A percentile compares a stretch with the other conserved stretches of the same genome.
phyloP scores from a whole-genome alignment of 176 grass and related monocot species.

The Areca catechu region DNA sequence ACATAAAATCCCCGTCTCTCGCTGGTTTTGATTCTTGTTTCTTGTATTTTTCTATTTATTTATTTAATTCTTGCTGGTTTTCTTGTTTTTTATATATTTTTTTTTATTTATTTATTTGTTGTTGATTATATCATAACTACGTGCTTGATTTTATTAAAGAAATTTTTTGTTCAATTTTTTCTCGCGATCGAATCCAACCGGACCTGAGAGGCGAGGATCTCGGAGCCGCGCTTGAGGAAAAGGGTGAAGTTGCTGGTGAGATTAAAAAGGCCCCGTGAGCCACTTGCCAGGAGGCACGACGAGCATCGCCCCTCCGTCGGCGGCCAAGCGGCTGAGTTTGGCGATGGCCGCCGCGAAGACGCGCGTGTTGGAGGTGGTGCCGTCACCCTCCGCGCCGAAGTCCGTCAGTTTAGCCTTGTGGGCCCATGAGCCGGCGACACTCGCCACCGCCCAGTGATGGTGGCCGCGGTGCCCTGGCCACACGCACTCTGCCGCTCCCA shows the following conservation, averaged over 20 bases:
- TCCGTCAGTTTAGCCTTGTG: slow-evolving; percentile 55
- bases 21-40: no score
- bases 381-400: slow-evolving; percentile 73
- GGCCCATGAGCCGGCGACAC: slow-evolving; percentile 27
- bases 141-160: no score
- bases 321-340: slow-evolving; percentile 25
- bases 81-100: no score
- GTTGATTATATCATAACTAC: no score
- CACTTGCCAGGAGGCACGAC: slow-evolving; percentile 57
- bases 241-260: slow-evolving; percentile 96
- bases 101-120: no score
- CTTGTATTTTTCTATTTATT: no score
- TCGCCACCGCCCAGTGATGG: not conserved
- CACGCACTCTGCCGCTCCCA: not conserved
- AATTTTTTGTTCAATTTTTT: no score
- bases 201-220: slow-evolving; percentile 88
- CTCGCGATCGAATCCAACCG: no score
- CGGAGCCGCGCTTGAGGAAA: slow-evolving; percentile 63
- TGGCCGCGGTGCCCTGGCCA: not conserved
- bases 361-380: slow-evolving; percentile 56
- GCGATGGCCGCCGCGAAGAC: slow-evolving; percentile 63
- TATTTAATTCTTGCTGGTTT: no score
- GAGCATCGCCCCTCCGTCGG: slow-evolving; percentile 58
- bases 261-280: slow-evolving; percentile 98
- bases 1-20: no score